phyloP scores from a whole-genome alignment of 192 early-diverging fungal genomes.

The Podila epigama region DNA sequence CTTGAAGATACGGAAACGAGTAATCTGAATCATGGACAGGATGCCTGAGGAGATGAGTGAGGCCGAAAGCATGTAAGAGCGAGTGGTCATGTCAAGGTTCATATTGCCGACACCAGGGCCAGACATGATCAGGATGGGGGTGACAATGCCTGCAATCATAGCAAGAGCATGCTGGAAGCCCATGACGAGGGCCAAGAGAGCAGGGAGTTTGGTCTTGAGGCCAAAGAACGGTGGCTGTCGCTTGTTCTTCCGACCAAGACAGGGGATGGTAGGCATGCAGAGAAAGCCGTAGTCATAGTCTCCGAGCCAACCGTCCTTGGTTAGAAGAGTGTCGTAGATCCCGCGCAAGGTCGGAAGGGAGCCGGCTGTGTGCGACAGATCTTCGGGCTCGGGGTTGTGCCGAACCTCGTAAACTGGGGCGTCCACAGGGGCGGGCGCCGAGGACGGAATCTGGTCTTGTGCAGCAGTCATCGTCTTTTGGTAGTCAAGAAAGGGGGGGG shows the following conservation, averaged over 20 bases:
- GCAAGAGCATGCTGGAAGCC: slow-evolving; percentile 47
- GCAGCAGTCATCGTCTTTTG: slow-evolving; percentile 1
- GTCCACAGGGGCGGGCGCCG: slow-evolving; percentile 10
- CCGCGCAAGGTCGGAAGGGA: slow-evolving; percentile 14
- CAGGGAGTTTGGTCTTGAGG: slow-evolving; percentile 52
- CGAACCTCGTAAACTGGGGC: slow-evolving; percentile 29
- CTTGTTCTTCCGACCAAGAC: slow-evolving; percentile 29
- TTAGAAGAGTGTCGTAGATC: slow-evolving; percentile 32
- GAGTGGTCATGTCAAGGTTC: slow-evolving; percentile 43
- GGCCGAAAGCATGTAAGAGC: slow-evolving; percentile 55
- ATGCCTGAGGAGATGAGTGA: slow-evolving; percentile 57
- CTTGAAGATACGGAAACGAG: slow-evolving; percentile 52
- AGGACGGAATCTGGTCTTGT: slow-evolving; percentile 30
- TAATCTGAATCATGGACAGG: slow-evolving; percentile 54
- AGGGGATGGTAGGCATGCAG: slow-evolving; percentile 53
- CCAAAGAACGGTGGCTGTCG: slow-evolving; percentile 57
- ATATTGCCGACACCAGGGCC: slow-evolving; percentile 51
- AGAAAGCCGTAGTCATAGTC: slow-evolving; percentile 52
- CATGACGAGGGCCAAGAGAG: slow-evolving; percentile 53
- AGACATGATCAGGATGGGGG: slow-evolving; percentile 54
- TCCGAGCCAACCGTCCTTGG: slow-evolving; percentile 56
- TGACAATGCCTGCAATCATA: slow-evolving; percentile 55
- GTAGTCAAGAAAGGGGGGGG: not conserved
- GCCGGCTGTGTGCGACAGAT: slow-evolving; percentile 29
- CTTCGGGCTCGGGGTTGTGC: slow-evolving; percentile 12